These are phyloP conservation scores for Castanea mollissima DNA, from an alignment of 306 rosid species.

Conservation along the genomic window DNA sequence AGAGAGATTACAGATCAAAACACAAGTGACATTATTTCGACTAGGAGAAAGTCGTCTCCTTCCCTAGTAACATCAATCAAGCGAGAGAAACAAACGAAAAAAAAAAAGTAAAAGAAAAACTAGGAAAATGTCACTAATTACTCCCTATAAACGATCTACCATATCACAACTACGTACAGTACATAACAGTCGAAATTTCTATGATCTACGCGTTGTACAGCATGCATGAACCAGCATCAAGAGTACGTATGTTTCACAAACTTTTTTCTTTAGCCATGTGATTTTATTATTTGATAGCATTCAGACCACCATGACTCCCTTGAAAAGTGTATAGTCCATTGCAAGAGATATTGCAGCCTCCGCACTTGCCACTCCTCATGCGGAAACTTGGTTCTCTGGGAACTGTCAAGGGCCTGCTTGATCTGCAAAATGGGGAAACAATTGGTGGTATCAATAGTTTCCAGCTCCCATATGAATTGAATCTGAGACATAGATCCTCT, in stretches of 20 bases:
- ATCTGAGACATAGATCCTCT: no score
- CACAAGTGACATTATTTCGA: constrained; percentile 27
- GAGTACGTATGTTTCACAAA: constrained; percentile 16
- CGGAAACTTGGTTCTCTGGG: constrained; percentile 74
- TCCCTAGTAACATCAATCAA: neutral
- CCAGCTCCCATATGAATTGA: neutral
- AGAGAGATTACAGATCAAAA: constrained; percentile 8
- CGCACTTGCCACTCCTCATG: constrained; percentile 50
- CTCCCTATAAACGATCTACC: constrained; percentile 27
- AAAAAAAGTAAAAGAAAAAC: neutral
- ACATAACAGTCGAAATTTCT: constrained; percentile 29
- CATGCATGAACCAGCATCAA: constrained; percentile 27
- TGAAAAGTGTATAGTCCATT: constrained; percentile 51
- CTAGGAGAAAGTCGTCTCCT: neutral
- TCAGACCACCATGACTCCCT: constrained; percentile 50
- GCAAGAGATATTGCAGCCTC: constrained; percentile 33
- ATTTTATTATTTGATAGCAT: constrained; percentile 42
- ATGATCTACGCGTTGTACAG: constrained; percentile 28
- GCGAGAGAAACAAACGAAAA: neutral
- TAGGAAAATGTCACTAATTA: constrained; percentile 9
- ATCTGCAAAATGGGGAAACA: constrained; percentile 39
- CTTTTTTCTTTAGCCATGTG: constrained; percentile 13
- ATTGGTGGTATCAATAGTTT: neutral
- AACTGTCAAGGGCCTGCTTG: constrained; percentile 62
- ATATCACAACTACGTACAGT: constrained; percentile 23